phyloP scores from a whole-genome alignment of 2,329 filamentous ascomycete genomes.

The Ophiostoma novo-ulmi region DNA sequence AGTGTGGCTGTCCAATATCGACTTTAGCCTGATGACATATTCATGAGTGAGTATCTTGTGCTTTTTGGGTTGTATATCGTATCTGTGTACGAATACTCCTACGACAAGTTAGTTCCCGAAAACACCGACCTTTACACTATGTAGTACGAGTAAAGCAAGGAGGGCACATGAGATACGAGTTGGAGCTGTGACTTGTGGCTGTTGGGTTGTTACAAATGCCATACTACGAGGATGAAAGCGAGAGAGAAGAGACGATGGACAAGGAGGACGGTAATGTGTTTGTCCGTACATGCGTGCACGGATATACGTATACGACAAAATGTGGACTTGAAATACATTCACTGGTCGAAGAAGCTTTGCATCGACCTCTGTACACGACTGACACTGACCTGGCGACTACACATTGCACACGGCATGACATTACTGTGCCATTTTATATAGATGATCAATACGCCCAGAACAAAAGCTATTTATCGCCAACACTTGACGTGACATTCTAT shows the following conservation, averaged over 20 bases:
- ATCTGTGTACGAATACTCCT: no score
- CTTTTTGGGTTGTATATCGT: not conserved
- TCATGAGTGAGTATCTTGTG: not conserved
- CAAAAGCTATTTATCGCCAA: no score
- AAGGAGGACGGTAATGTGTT: not conserved
- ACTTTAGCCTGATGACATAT: not conserved
- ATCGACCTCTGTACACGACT: no score
- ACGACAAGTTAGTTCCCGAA: no score
- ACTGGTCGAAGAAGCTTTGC: not conserved
- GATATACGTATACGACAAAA: not conserved
- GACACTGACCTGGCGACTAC: not conserved
- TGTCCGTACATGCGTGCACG: not conserved
- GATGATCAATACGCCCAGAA: not conserved
- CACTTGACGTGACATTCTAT: no score
- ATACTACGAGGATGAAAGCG: not conserved
- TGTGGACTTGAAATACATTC: not conserved
- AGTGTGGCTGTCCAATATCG: not conserved
- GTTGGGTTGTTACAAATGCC: no score
- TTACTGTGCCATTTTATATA: not conserved
- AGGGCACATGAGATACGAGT: no score
- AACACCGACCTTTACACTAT: no score
- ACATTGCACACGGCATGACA: no score
- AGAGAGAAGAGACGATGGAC: not conserved
- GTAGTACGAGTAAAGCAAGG: no score
- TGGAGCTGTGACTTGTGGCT: no score